Evolutionary conservation across 345 rosid species (phyloP).

Genomic region (Hibiscus trionum): DNA sequence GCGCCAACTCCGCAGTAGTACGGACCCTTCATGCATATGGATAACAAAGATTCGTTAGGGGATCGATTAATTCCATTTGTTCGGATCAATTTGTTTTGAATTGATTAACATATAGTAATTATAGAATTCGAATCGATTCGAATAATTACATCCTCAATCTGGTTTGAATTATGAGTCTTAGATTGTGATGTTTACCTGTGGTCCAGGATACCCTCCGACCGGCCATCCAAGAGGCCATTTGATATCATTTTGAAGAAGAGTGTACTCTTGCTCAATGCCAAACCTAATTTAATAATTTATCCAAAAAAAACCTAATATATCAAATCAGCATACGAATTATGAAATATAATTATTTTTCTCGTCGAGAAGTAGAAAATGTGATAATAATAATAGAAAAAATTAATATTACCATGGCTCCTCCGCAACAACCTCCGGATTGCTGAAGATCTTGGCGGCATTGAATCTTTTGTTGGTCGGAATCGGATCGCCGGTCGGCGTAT

Average conservation of each 20-base stretch:
- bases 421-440: slow-evolving; percentile 39
- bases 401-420: slow-evolving; percentile 61
- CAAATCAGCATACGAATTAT: too few relatives aligned
- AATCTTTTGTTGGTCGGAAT: slow-evolving; percentile 61
- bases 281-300: slow-evolving; percentile 17
- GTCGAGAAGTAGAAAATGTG: too few relatives aligned
- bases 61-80: too few relatives aligned
- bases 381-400: too few relatives aligned
- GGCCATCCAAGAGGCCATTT: slow-evolving; percentile 86
- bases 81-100: too few relatives aligned
- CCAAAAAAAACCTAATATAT: too few relatives aligned
- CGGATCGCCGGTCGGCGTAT: slow-evolving; percentile 64
- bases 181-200: slow-evolving; percentile 38
- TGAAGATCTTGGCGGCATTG: slow-evolving; percentile 59
- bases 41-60: background rate
- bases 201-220: slow-evolving; percentile 66
- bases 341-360: background rate
- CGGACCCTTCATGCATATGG: slow-evolving; percentile 43
- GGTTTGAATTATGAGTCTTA: background rate
- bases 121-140: too few relatives aligned
- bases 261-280: slow-evolving; percentile 80
- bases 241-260: slow-evolving; percentile 52
- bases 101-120: too few relatives aligned
- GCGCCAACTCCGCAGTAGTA: slow-evolving; percentile 82
- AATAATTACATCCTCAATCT: too few relatives aligned